phyloP scores from a whole-genome alignment of 352 stramenopile species.

The Globisporangium lucens region DNA sequence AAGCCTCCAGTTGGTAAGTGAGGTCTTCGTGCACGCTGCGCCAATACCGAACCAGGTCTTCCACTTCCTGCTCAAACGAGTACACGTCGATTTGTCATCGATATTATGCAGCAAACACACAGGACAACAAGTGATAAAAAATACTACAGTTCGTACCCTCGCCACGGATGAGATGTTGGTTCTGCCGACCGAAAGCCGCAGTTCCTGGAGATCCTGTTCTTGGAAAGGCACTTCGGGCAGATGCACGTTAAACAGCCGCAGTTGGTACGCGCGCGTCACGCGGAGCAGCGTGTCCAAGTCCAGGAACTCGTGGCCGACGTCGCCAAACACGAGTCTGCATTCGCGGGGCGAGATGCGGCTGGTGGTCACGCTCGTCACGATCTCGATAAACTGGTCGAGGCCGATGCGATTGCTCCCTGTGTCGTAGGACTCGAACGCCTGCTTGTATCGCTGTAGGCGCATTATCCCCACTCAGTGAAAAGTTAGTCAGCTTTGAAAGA shows the following conservation, averaged over 20 bases:
- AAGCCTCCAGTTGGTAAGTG: constrained; percentile 44
- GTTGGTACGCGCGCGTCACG: constrained; percentile 55
- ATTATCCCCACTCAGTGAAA: neutral
- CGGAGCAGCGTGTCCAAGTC: constrained; percentile 50
- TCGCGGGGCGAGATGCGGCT: constrained; percentile 43
- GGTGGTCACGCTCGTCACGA: constrained; percentile 60
- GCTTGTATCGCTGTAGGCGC: constrained; percentile 37
- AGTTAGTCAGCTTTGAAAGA: neutral
- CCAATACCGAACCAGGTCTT: constrained; percentile 69
- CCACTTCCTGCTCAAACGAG: constrained; percentile 33
- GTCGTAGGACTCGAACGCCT: constrained; percentile 44
- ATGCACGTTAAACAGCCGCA: constrained; percentile 47
- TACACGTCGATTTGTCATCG: neutral
- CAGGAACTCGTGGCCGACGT: constrained; percentile 61
- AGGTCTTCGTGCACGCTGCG: constrained; percentile 45
- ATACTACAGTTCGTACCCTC: constrained; percentile 16
- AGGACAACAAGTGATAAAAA: neutral
- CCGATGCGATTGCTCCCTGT: constrained; percentile 47
- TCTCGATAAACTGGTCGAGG: constrained; percentile 69
- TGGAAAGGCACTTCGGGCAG: constrained; percentile 48
- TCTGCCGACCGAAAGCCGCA: constrained; percentile 40
- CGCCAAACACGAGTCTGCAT: constrained; percentile 61
- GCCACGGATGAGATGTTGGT: constrained; percentile 57
- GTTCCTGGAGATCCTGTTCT: constrained; percentile 47
- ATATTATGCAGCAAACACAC: neutral